phyloP scores from a whole-genome alignment of 2,329 filamentous ascomycete species.

The Aspergillus texensis region DNA sequence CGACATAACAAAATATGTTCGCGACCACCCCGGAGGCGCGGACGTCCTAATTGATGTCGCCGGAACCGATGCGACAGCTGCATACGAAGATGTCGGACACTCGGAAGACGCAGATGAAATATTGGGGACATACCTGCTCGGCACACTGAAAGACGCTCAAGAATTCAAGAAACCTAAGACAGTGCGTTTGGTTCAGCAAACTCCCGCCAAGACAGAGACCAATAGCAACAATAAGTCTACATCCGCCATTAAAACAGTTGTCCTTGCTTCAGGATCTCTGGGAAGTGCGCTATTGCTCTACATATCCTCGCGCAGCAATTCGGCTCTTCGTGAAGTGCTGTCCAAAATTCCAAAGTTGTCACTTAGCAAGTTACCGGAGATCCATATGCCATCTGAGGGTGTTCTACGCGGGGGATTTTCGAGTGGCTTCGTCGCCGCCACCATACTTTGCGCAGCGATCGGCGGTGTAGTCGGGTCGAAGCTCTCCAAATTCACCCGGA shows the following conservation, averaged over 20 bases:
- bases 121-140: conserved; percentile 39
- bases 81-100: conserved; percentile 50
- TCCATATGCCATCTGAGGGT: background rate
- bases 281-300: background rate
- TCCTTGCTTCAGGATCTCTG: conserved; percentile 4
- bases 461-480: conserved; percentile 13
- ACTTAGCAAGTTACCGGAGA: background rate
- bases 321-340: background rate
- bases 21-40: conserved; percentile 58
- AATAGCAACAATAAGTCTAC: background rate
- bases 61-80: conserved; percentile 45
- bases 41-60: conserved; percentile 45
- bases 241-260: conserved; percentile 1
- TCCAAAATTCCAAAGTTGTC: background rate
- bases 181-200: conserved; percentile 24
- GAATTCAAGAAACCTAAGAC: conserved; percentile 18
- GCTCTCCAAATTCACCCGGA: conserved; percentile 22
- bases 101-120: conserved; percentile 50
- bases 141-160: conserved; percentile 32
- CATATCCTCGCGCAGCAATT: background rate
- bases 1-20: conserved; percentile 59
- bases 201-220: background rate
- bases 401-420: conserved; percentile 18
- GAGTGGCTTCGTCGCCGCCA: conserved; percentile 25
- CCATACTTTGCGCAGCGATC: conserved; percentile 13